Evolutionary conservation across 805 yeast species (phyloP).

Genomic region (Candida pini): DNA sequence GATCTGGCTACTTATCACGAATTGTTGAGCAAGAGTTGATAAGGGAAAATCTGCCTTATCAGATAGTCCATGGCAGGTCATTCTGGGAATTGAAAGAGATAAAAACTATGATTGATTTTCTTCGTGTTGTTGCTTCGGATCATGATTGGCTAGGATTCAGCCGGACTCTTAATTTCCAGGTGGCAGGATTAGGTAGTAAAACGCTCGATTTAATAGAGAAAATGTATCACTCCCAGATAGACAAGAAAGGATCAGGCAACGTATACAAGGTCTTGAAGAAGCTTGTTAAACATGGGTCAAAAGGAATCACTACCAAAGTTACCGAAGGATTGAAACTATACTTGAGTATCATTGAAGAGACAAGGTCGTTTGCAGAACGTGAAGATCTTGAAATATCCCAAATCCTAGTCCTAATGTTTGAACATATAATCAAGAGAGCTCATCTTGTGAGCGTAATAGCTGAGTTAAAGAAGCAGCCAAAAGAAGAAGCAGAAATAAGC

Average conservation of each 20-base stretch:
- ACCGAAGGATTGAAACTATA: slow-evolving; percentile 24
- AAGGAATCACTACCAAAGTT: slow-evolving; percentile 16
- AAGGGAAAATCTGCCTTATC: slow-evolving; percentile 53
- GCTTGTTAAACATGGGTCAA: slow-evolving; percentile 8
- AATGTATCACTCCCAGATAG: slow-evolving; percentile 4
- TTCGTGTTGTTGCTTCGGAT: slow-evolving; percentile 56
- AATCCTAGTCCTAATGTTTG: slow-evolving; percentile 16
- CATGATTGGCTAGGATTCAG: slow-evolving; percentile 56
- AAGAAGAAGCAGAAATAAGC: slow-evolving; percentile 16
- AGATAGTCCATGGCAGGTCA: slow-evolving; percentile 64
- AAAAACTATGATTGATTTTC: slow-evolving; percentile 51
- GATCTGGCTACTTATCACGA: slow-evolving; percentile 59
- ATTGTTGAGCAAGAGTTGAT: slow-evolving; percentile 60
- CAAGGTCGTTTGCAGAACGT: slow-evolving; percentile 8
- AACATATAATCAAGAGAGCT: slow-evolving; percentile 15
- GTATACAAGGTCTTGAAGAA: slow-evolving; percentile 8
- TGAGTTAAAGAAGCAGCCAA: slow-evolving; percentile 13
- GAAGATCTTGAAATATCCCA: background rate
- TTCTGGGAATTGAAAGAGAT: slow-evolving; percentile 80
- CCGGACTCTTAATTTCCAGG: slow-evolving; percentile 54
- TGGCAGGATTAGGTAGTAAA: slow-evolving; percentile 62
- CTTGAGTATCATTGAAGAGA: slow-evolving; percentile 23
- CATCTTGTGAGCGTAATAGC: slow-evolving; percentile 14
- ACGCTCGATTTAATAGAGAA: slow-evolving; percentile 26
- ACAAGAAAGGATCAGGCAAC: slow-evolving; percentile 5